A percentile compares a stretch with the other conserved stretches of the same genome.
phyloP scores from a whole-genome alignment of 495 filamentous ascomycete genomes.

The Neurospora sp. region DNA sequence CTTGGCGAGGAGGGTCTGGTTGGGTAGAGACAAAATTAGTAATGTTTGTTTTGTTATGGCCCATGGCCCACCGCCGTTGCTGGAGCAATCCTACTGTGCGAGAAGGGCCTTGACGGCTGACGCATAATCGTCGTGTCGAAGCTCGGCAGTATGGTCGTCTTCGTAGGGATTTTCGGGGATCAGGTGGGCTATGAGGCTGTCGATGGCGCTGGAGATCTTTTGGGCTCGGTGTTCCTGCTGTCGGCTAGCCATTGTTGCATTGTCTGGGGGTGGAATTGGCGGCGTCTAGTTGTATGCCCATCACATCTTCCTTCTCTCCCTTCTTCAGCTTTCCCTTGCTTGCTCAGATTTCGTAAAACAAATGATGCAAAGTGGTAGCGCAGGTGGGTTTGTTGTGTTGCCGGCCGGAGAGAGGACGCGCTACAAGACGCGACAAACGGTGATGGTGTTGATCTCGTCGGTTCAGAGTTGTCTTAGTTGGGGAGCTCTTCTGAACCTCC shows the following conservation, averaged over 20 bases:
- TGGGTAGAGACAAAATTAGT: neutral
- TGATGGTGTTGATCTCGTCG: neutral
- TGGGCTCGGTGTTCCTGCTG: conserved; percentile 24
- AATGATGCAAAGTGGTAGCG: neutral
- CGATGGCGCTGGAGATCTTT: conserved; percentile 43
- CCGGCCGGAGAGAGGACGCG: neutral
- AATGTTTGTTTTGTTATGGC: neutral
- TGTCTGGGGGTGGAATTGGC: conserved; percentile 5
- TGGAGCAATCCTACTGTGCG: conserved; percentile 31
- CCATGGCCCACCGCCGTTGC: neutral
- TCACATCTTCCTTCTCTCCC: neutral
- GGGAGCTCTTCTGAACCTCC: neutral
- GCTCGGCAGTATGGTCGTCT: conserved; percentile 39
- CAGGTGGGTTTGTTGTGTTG: neutral
- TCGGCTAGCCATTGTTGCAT: conserved; percentile 33
- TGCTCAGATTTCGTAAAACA: neutral
- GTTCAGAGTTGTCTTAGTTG: neutral
- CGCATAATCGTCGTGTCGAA: conserved; percentile 41
- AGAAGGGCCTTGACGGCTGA: conserved; percentile 40
- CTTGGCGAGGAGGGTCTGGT: neutral
- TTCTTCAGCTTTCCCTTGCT: neutral
- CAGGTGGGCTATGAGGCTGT: conserved; percentile 46
- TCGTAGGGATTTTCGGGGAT: conserved; percentile 39
- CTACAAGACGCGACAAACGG: neutral
- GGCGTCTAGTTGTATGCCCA: neutral